Evolutionary conservation across 2,329 filamentous ascomycete species (phyloP).

Genomic region (Penicillium psychrosexuale): DNA sequence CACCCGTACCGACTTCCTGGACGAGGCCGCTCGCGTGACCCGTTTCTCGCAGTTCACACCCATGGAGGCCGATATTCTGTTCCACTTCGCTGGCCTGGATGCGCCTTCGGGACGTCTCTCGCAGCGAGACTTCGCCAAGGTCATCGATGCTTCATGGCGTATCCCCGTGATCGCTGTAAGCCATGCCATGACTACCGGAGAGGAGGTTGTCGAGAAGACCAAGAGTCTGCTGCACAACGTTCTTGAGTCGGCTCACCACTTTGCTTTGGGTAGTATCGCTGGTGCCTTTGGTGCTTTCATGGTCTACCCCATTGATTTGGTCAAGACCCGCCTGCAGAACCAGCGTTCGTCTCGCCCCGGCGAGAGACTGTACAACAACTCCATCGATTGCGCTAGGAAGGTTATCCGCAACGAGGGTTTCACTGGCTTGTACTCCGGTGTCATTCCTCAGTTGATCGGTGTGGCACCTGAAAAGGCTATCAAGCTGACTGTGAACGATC

Average conservation of each 20-base stretch:
- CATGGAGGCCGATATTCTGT: conserved; percentile 97
- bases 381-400: conserved; percentile 89
- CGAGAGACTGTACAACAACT: conserved; percentile 93
- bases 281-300: conserved; percentile 98
- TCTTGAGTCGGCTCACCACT: conserved; percentile 82
- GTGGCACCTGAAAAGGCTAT: conserved; percentile 99
- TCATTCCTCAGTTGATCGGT: conserved; percentile 90
- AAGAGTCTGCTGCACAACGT: conserved; percentile 61
- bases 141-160: conserved; percentile 90
- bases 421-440: conserved; percentile 86
- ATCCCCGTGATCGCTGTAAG: conserved; percentile 57
- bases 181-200: conserved; percentile 44
- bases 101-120: conserved; percentile 81
- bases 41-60: conserved; percentile 95
- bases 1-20: conserved; percentile 87
- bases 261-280: conserved; percentile 80
- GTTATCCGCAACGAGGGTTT: conserved; percentile 91
- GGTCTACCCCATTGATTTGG: conserved; percentile 98
- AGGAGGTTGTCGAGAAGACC: conserved; percentile 55
- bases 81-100: conserved; percentile 94
- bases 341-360: conserved; percentile 80
- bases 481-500: conserved; percentile 96
- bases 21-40: conserved; percentile 85
- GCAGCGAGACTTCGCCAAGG: conserved; percentile 84
- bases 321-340: conserved; percentile 98